Evolutionary conservation across 331 rosid species (phyloP).

Genomic region (Malus hybrid): DNA sequence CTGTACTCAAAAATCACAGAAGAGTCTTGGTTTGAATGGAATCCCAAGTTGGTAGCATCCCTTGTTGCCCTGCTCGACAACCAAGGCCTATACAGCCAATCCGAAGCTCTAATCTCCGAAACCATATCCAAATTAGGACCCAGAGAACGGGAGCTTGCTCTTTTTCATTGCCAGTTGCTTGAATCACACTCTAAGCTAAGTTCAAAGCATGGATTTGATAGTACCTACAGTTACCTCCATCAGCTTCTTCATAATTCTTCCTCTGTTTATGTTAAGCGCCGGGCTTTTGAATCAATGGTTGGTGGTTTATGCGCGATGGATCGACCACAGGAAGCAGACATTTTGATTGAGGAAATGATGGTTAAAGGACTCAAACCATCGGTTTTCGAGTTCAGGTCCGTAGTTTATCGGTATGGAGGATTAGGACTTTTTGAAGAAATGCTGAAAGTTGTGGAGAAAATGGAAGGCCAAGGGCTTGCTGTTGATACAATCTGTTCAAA

Average conservation of each 20-base stretch:
- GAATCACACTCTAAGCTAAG: slow-evolving; percentile 59
- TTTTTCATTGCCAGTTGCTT: slow-evolving; percentile 50
- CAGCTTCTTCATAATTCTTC: slow-evolving; percentile 38
- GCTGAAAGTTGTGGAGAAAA: slow-evolving; percentile 44
- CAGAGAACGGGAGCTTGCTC: slow-evolving; percentile 50
- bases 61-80: slow-evolving; percentile 57
- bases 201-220: slow-evolving; percentile 54
- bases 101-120: slow-evolving; percentile 42
- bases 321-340: slow-evolving; percentile 58
- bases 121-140: slow-evolving; percentile 36
- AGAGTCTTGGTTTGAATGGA: slow-evolving; percentile 69
- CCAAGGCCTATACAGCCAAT: slow-evolving; percentile 29
- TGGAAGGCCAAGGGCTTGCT: slow-evolving; percentile 49
- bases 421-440: slow-evolving; percentile 58
- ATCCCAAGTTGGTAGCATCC: slow-evolving; percentile 53
- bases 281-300: slow-evolving; percentile 58
- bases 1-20: slow-evolving; percentile 46
- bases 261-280: slow-evolving; percentile 46
- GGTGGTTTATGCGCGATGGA: slow-evolving; percentile 61
- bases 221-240: slow-evolving; percentile 29
- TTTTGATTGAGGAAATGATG: slow-evolving; percentile 41
- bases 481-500: slow-evolving; percentile 59
- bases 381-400: slow-evolving; percentile 50
- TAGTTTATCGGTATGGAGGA: slow-evolving; percentile 58
- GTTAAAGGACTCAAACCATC: slow-evolving; percentile 37